phyloP scores from a whole-genome alignment of 75 land plant genomes.

The Sequoia sempervirens region DNA sequence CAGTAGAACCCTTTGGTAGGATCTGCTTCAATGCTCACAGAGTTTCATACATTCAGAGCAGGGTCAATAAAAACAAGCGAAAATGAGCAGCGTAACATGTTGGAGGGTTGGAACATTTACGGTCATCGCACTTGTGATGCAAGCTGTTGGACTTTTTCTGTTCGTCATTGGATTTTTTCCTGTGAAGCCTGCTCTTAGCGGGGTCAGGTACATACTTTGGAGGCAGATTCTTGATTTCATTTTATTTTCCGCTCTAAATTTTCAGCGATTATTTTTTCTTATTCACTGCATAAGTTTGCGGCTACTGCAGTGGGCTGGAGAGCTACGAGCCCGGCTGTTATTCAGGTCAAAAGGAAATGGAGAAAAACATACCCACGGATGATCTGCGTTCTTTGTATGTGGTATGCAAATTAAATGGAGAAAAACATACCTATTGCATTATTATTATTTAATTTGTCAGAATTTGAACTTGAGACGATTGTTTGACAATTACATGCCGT shows the following conservation, averaged over 20 bases:
- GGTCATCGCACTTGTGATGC: constrained; percentile 40
- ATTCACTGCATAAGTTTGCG: neutral
- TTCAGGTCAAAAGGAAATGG: neutral
- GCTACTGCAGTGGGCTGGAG: constrained; percentile 56
- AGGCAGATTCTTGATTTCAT: neutral
- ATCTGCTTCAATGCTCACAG: neutral
- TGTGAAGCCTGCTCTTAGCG: constrained; percentile 76
- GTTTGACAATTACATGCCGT: neutral
- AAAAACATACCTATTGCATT: neutral
- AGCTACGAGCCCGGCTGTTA: constrained; percentile 35
- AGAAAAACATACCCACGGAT: constrained; percentile 20
- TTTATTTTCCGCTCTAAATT: neutral
- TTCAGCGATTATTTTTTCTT: neutral
- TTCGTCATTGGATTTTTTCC: constrained; percentile 87
- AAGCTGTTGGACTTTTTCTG: constrained; percentile 59
- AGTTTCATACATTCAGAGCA: neutral
- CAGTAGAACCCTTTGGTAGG: neutral
- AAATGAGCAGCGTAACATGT: constrained; percentile 1
- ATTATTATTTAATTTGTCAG: neutral
- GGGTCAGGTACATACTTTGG: constrained; percentile 48
- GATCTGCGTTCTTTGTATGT: constrained; percentile 41
- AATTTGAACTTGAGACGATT: neutral
- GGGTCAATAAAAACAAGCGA: neutral
- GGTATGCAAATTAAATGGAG: constrained; percentile 11
- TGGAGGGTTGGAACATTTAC: neutral